Evolutionary conservation across 768 basidiomycete species (phyloP).

Genomic region (Termitomyces sp.): DNA sequence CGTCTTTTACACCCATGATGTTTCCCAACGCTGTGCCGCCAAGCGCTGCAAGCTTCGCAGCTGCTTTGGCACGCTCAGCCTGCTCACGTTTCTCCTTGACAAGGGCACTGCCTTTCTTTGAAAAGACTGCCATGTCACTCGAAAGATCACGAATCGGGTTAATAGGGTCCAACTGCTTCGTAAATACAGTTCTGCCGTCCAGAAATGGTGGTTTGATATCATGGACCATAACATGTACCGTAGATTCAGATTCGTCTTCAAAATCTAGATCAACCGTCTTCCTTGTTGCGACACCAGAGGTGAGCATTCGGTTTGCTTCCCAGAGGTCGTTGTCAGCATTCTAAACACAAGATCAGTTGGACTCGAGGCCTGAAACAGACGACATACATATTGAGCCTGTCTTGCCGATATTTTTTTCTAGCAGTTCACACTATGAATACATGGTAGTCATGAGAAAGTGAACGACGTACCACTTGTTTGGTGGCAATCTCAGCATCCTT

Average conservation of each 20-base stretch:
- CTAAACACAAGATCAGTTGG: slow-evolving; percentile 32
- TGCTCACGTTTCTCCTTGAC: slow-evolving; percentile 97
- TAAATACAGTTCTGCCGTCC: slow-evolving; percentile 93
- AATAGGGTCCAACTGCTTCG: slow-evolving; percentile 94
- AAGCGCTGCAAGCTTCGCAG: slow-evolving; percentile 88
- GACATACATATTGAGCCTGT: slow-evolving; percentile 91
- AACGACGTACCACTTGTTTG: slow-evolving; percentile 59
- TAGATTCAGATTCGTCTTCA: slow-evolving; percentile 93
- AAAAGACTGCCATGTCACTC: slow-evolving; percentile 93
- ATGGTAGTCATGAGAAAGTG: not conserved
- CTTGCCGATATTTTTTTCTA: slow-evolving; percentile 88
- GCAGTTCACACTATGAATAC: slow-evolving; percentile 8
- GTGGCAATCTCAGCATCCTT: slow-evolving; percentile 74
- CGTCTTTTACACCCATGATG: slow-evolving; percentile 95
- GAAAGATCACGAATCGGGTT: slow-evolving; percentile 93
- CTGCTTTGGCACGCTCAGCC: slow-evolving; percentile 92
- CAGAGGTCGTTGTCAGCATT: slow-evolving; percentile 98
- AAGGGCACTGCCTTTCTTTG: slow-evolving; percentile 92
- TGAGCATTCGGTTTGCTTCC: slow-evolving; percentile 98
- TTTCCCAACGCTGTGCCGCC: slow-evolving; percentile 95
- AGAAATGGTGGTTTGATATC: slow-evolving; percentile 97
- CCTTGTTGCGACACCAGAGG: slow-evolving; percentile 89
- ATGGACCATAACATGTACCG: slow-evolving; percentile 96
- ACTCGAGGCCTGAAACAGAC: not conserved
- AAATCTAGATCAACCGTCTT: slow-evolving; percentile 89